Evolutionary conservation across 495 filamentous ascomycete genomes (phyloP).

Genomic region (Filosporella fistucella): DNA sequence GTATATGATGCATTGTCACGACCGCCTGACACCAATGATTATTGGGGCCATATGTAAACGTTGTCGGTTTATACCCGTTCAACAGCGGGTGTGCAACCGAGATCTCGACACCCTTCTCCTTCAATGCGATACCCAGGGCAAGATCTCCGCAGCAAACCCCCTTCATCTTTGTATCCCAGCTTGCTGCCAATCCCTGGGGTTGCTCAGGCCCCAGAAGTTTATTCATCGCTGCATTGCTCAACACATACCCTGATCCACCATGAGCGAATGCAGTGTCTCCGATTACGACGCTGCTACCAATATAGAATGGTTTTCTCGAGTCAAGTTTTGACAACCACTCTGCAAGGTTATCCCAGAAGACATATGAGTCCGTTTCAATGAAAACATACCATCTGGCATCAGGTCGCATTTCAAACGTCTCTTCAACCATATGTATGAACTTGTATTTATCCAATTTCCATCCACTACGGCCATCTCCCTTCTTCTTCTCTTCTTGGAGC

Average conservation of each 20-base stretch:
- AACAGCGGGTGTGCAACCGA: conserved; percentile 49
- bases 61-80: conserved; percentile 49
- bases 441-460: conserved; percentile 72
- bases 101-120: conserved; percentile 46
- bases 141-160: conserved; percentile 66
- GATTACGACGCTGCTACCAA: conserved; percentile 55
- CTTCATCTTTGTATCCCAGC: conserved; percentile 49
- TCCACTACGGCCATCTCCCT: conserved; percentile 25
- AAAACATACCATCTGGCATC: conserved; percentile 62
- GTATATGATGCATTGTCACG: conserved; percentile 58
- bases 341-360: conserved; percentile 59
- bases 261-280: conserved; percentile 56
- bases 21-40: conserved; percentile 57
- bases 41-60: conserved; percentile 42
- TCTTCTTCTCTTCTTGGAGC: neutral
- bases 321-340: conserved; percentile 50
- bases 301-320: conserved; percentile 41
- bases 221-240: conserved; percentile 52
- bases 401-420: conserved; percentile 45
- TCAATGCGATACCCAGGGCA: conserved; percentile 53
- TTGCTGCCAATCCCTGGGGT: conserved; percentile 25
- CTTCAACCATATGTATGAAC: conserved; percentile 60
- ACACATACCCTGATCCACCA: conserved; percentile 62
- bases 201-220: conserved; percentile 27
- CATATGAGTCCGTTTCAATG: conserved; percentile 64